Evolutionary conservation across 257 asterid species (phyloP).

Genomic region (Ophiorrhiza pumila): DNA sequence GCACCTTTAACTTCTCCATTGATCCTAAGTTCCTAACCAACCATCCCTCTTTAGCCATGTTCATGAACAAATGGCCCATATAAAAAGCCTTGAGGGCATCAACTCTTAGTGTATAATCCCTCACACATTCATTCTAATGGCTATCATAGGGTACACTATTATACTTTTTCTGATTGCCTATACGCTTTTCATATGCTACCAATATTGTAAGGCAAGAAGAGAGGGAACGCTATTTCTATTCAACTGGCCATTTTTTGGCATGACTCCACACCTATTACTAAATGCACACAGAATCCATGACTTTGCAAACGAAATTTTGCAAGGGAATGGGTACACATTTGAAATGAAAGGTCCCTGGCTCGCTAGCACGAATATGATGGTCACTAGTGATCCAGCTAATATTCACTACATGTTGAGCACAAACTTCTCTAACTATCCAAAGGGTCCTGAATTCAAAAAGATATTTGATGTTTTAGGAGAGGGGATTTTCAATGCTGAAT

Average conservation of each 20-base stretch:
- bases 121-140: background rate
- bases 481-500: constrained; percentile 10
- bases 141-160: background rate
- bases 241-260: constrained; percentile 3
- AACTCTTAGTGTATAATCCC: background rate
- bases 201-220: background rate
- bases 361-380: background rate
- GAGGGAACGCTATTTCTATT: background rate
- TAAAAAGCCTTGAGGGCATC: background rate
- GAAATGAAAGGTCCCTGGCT: background rate
- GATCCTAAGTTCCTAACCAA: background rate
- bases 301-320: background rate
- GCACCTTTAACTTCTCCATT: background rate
- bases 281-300: background rate
- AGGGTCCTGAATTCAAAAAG: background rate
- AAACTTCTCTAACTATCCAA: constrained; percentile 1
- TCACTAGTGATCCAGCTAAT: constrained; percentile 8
- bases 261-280: background rate
- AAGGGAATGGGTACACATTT: background rate
- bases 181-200: background rate
- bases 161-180: background rate
- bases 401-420: constrained; percentile 3
- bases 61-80: background rate
- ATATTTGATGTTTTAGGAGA: constrained; percentile 8
- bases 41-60: background rate